Conservation (phyloP, 1,139 yeast species). For the Wickerhamomyces sp. region DNA sequence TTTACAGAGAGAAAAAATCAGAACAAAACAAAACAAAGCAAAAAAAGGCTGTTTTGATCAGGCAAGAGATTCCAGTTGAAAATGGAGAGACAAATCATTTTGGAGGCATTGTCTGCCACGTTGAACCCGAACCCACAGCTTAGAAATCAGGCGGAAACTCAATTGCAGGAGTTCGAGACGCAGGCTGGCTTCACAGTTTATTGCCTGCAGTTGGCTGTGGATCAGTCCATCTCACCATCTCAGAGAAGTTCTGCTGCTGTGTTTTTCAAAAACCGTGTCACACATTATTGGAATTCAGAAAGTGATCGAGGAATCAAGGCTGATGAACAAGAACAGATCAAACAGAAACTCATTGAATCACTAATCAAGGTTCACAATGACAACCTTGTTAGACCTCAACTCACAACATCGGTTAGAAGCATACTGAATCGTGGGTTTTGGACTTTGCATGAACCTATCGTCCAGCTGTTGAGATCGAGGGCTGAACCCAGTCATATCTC, state of each 20-base stretch:
- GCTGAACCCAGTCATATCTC: constrained; percentile 47
- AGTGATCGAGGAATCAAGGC: constrained; percentile 41
- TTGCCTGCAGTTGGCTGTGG: constrained; percentile 48
- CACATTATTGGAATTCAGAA: constrained; percentile 45
- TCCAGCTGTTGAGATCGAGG: constrained; percentile 39
- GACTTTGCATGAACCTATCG: constrained; percentile 28
- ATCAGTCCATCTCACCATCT: constrained; percentile 40
- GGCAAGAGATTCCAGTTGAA: neutral
- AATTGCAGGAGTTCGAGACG: constrained; percentile 51
- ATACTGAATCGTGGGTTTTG: constrained; percentile 54
- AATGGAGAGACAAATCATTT: constrained; percentile 62
- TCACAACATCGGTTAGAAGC: constrained; percentile 63
- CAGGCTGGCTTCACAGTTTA: constrained; percentile 56
- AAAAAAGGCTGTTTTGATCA: neutral
- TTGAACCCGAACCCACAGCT: constrained; percentile 62
- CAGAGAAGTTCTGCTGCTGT: constrained; percentile 61
- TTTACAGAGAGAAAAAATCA: neutral
- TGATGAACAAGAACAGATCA: constrained; percentile 49
- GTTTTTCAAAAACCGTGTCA: constrained; percentile 61
- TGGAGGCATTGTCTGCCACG: constrained; percentile 75
- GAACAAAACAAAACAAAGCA: neutral
- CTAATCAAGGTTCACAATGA: constrained; percentile 35
- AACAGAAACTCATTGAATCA: constrained; percentile 46
- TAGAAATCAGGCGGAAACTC: constrained; percentile 66
- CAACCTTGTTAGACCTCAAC: constrained; percentile 46